These are phyloP conservation scores for Ramularia endophylla DNA, from an alignment of 2,329 filamentous ascomycete genomes.

Conservation along the genomic window DNA sequence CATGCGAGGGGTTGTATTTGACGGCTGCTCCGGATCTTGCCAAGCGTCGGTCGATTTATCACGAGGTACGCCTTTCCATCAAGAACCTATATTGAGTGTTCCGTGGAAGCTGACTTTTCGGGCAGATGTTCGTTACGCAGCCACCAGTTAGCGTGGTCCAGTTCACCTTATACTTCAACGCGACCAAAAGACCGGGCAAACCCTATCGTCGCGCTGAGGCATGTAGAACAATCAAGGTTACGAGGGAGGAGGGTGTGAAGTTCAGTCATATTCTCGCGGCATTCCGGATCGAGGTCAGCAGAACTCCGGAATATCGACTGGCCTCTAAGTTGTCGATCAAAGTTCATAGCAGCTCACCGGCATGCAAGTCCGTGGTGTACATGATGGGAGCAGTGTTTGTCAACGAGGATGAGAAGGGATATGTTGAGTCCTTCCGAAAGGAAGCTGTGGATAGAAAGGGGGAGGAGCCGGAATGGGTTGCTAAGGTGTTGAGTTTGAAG, in stretches of 20 bases:
- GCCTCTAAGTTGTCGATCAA: no score
- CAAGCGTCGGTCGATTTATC: background rate
- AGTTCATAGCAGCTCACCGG: no score
- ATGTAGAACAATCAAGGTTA: slow-evolving; percentile 1
- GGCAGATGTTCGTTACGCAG: slow-evolving; percentile 11
- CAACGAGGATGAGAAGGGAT: slow-evolving; percentile 5
- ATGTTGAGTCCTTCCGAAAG: slow-evolving; percentile 1
- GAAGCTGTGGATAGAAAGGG: no score
- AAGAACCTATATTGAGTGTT: background rate
- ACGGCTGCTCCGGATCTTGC: slow-evolving; percentile 1
- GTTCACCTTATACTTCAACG: slow-evolving; percentile 4
- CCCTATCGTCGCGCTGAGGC: background rate
- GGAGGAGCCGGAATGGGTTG: no score
- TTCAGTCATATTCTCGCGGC: slow-evolving; percentile 4
- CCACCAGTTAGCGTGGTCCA: slow-evolving; percentile 5
- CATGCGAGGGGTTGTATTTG: slow-evolving; percentile 10
- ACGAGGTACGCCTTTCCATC: background rate
- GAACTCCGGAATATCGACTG: background rate
- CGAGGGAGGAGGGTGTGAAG: slow-evolving; percentile 2
- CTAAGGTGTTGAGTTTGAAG: no score
- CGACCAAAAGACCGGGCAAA: background rate
- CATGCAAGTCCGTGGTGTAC: slow-evolving; percentile 1
- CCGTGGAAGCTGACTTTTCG: background rate
- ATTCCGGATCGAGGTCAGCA: no score
- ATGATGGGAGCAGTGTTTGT: slow-evolving; percentile 14